Evolutionary conservation across 441 rosid species (phyloP).

Genomic region (Eutrema salsugineum): DNA sequence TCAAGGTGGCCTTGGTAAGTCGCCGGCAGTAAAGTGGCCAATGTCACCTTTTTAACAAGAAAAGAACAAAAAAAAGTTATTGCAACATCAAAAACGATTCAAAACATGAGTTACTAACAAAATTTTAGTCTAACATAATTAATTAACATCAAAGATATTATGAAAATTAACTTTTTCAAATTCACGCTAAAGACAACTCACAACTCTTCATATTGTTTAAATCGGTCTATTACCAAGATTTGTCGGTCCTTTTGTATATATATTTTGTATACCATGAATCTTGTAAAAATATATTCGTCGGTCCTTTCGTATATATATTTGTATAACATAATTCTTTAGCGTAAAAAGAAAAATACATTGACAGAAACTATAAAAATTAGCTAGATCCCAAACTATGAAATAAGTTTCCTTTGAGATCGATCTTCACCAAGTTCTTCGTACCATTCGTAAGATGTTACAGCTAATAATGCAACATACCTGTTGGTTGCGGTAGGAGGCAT

Average conservation of each 20-base stretch:
- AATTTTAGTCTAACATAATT: background rate
- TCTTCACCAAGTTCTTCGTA: background rate
- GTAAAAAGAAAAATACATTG: background rate
- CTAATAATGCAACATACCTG: constrained; percentile 30
- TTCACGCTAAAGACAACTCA: background rate
- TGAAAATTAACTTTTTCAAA: background rate
- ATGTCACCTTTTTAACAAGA: constrained; percentile 26
- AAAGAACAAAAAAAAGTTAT: background rate
- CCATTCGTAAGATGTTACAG: background rate
- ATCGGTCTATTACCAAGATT: background rate
- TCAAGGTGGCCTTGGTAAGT: constrained; percentile 69
- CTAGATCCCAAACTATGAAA: background rate
- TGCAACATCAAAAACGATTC: background rate
- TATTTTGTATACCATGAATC: background rate
- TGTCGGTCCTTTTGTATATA: background rate
- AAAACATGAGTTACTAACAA: background rate
- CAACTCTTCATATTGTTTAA: background rate
- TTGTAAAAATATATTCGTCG: background rate
- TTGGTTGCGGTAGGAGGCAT: constrained; percentile 63
- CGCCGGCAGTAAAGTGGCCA: constrained; percentile 41
- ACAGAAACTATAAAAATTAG: background rate
- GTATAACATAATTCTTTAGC: background rate
- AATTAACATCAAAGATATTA: background rate
- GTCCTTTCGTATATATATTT: background rate
- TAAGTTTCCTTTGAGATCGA: background rate